Conservation (phyloP, 371 early-diverging fungal species). For the Rhizopus sp. region DNA sequence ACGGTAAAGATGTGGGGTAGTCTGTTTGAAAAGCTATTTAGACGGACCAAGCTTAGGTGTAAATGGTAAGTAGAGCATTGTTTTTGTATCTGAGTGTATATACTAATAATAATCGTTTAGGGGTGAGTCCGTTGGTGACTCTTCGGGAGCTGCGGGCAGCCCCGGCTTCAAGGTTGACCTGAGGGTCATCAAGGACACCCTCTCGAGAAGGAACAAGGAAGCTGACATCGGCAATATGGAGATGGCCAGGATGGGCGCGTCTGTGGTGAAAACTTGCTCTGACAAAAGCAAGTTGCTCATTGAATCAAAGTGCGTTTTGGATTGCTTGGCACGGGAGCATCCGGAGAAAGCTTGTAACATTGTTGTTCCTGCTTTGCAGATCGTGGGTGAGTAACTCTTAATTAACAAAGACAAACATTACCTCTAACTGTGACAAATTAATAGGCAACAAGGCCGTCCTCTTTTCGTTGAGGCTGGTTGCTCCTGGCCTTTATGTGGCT, state of each 20-base stretch:
- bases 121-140: neutral
- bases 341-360: neutral
- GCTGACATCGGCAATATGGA: neutral
- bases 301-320: constrained; percentile 4
- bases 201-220: constrained; percentile 1
- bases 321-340: neutral
- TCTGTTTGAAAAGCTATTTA: neutral
- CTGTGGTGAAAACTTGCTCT: neutral
- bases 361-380: constrained; percentile 2
- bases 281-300: constrained; percentile 1
- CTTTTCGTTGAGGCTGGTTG: neutral
- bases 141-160: neutral
- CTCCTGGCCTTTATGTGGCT: constrained; percentile 5
- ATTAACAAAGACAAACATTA: neutral
- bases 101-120: neutral
- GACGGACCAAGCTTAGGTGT: neutral
- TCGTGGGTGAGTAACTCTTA: neutral
- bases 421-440: neutral
- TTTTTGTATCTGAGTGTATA: neutral
- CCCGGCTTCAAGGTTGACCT: constrained; percentile 3
- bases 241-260: neutral
- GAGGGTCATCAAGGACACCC: neutral
- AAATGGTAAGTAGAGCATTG: neutral
- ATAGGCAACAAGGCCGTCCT: constrained; percentile 1
- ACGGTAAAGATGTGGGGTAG: neutral